A percentile compares a stretch with the other conserved stretches of the same genome.
These are phyloP conservation scores for Eutrema salsugineum DNA, from an alignment of 441 rosid species.

Conservation along the genomic window DNA sequence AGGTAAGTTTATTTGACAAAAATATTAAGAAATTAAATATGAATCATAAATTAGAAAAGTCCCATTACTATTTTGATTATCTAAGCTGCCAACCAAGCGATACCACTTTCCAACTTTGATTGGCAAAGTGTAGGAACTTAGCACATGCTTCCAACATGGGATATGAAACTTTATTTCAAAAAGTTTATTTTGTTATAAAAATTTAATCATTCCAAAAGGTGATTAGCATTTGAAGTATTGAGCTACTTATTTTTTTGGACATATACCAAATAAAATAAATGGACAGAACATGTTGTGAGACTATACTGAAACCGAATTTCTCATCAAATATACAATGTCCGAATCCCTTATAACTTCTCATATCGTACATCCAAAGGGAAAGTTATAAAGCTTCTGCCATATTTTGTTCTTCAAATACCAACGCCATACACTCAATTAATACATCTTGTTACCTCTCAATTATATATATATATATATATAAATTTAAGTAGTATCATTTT, in stretches of 20 bases:
- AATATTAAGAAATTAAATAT: not conserved
- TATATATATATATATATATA: no score
- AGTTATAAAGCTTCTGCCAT: not conserved
- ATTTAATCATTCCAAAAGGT: conserved; percentile 16
- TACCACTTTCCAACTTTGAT: conserved; percentile 28
- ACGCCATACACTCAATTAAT: not conserved
- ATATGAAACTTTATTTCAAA: conserved; percentile 22
- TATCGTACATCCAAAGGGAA: not conserved
- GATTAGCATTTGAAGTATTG: not conserved
- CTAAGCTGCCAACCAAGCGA: conserved; percentile 26
- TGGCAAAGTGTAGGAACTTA: conserved; percentile 10
- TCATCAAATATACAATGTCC: not conserved
- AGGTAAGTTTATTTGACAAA: not conserved
- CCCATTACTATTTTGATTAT: conserved; percentile 12
- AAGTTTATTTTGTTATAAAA: not conserved
- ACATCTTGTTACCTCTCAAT: not conserved
- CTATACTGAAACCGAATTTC: not conserved
- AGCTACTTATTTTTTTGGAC: not conserved
- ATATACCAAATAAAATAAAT: not conserved
- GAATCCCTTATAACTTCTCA: not conserved
- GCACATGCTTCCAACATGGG: conserved; percentile 34
- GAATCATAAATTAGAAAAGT: not conserved
- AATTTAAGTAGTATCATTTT: no score
- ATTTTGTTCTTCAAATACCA: not conserved
- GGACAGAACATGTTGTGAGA: not conserved